phyloP scores from a whole-genome alignment of 2,329 filamentous ascomycete genomes.

The Whalleya microplaca region DNA sequence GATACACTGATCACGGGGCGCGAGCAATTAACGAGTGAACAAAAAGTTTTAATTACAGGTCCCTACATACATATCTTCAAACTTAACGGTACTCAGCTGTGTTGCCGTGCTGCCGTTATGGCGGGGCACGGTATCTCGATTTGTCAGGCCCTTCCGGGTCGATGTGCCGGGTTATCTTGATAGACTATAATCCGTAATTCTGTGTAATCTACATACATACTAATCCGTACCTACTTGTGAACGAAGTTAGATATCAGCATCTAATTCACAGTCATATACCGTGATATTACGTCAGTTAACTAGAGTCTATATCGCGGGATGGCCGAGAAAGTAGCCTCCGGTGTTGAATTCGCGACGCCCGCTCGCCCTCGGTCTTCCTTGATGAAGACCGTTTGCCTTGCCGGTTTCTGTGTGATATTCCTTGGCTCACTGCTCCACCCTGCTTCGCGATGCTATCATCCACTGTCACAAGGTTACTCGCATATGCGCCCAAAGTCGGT shows the following conservation, averaged over 20 bases:
- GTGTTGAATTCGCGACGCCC: neutral
- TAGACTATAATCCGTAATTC: neutral
- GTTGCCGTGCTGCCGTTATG: neutral
- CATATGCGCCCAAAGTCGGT: slow-evolving; percentile 39
- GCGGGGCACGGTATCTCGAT: neutral
- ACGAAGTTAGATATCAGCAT: neutral
- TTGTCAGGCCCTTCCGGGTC: neutral
- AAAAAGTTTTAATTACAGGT: too few species aligned
- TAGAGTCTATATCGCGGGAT: neutral
- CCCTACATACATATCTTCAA: too few species aligned
- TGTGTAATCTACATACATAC: too few species aligned
- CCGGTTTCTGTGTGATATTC: slow-evolving; percentile 26
- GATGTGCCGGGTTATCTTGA: neutral
- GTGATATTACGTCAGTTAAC: neutral
- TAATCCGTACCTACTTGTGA: neutral
- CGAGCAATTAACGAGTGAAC: too few species aligned
- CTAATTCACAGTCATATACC: neutral
- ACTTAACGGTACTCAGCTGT: neutral
- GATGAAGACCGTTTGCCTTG: slow-evolving; percentile 21
- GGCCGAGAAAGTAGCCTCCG: slow-evolving; percentile 9
- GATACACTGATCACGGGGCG: too few species aligned
- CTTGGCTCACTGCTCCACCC: slow-evolving; percentile 33
- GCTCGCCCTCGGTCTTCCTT: slow-evolving; percentile 19
- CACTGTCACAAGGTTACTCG: slow-evolving; percentile 26
- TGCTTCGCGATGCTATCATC: slow-evolving; percentile 26